phyloP scores from a whole-genome alignment of 2,329 filamentous ascomycete genomes.

The Ceratocystis harringtonii region DNA sequence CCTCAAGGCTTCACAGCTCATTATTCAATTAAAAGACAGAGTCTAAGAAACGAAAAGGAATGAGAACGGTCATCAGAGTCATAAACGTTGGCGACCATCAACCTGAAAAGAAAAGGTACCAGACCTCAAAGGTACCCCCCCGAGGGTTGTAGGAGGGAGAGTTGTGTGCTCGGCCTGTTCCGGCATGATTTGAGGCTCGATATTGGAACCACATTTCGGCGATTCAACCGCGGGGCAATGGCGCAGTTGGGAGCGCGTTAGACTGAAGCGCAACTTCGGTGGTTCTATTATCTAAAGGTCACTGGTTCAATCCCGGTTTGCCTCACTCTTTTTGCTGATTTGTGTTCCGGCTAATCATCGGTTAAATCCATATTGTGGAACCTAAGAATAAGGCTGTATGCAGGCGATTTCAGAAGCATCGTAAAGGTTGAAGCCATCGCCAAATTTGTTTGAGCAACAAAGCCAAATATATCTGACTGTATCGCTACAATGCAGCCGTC shows the following conservation, averaged over 20 bases:
- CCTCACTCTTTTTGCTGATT: constrained; percentile 4
- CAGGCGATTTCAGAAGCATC: neutral
- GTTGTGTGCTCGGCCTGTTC: neutral
- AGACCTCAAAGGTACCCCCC: no score
- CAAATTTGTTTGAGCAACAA: neutral
- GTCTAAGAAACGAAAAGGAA: no score
- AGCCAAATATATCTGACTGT: neutral
- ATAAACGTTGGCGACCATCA: no score
- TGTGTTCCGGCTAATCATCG: neutral
- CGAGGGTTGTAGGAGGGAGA: no score
- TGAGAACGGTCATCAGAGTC: no score
- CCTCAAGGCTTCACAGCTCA: no score
- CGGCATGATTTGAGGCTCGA: neutral
- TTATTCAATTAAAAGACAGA: no score
- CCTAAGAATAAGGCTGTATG: neutral
- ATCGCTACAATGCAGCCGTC: constrained; percentile 48
- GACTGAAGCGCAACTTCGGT: constrained; percentile 14
- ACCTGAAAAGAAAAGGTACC: no score
- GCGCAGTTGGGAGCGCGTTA: constrained; percentile 16
- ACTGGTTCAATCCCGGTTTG: constrained; percentile 16
- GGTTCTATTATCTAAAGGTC: constrained; percentile 14
- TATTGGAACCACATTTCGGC: neutral
- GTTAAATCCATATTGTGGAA: neutral
- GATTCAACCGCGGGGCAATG: constrained; percentile 4
- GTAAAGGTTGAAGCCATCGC: neutral